A percentile compares a stretch with the other conserved stretches of the same genome.
phyloP scores from a whole-genome alignment of 257 asterid genomes.

The Petunia axillaris region DNA sequence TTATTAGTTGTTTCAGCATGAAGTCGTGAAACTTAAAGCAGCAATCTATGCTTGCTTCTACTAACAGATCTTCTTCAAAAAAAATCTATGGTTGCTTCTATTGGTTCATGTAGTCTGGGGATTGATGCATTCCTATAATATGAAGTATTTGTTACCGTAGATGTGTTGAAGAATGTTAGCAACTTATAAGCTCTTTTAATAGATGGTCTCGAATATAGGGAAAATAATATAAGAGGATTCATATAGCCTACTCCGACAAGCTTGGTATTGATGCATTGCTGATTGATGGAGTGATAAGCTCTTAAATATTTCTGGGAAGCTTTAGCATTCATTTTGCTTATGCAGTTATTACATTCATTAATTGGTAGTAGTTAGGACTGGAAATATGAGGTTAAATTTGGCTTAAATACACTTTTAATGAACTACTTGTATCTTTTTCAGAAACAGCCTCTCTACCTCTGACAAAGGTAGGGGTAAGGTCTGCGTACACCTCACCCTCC shows the following conservation, averaged over 20 bases:
- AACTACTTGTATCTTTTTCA: background rate
- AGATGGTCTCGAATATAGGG: too few species aligned
- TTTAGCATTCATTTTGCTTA: background rate
- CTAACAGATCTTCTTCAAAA: too few species aligned
- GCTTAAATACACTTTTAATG: background rate
- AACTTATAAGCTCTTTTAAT: background rate
- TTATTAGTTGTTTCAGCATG: background rate
- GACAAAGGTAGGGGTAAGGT: too few species aligned
- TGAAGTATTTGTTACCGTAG: background rate
- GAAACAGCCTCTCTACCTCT: too few species aligned
- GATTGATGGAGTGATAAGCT: background rate
- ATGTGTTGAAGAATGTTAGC: background rate
- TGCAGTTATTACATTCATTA: background rate
- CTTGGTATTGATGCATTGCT: slow-evolving; percentile 1
- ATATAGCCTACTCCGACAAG: background rate
- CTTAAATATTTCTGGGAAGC: background rate
- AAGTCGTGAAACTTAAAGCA: slow-evolving; percentile 14
- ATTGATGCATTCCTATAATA: background rate
- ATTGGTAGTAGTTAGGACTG: background rate
- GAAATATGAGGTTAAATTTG: slow-evolving; percentile 1
- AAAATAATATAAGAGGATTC: background rate
- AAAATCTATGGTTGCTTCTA: background rate
- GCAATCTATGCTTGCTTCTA: background rate
- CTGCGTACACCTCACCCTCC: background rate
- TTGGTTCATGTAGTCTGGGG: background rate